These are phyloP conservation scores for Cardamine resedifolia DNA, from an alignment of 345 rosid genomes.

Conservation along the genomic window DNA sequence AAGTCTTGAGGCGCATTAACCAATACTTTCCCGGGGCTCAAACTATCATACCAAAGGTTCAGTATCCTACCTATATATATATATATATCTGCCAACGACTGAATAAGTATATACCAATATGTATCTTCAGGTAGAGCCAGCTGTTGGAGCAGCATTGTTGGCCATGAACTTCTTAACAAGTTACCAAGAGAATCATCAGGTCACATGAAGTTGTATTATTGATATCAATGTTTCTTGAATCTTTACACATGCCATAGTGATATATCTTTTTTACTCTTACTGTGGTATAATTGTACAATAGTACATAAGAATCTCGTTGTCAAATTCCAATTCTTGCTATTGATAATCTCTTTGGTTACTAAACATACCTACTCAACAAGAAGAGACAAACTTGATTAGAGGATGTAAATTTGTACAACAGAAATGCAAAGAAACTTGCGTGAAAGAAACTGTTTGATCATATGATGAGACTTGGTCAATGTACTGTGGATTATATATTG, in stretches of 20 bases:
- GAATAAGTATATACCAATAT: conserved; percentile 10
- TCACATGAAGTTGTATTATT: neutral
- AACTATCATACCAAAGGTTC: conserved; percentile 56
- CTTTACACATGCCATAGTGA: conserved; percentile 21
- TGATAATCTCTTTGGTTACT: conserved; percentile 11
- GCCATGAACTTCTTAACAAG: conserved; percentile 48
- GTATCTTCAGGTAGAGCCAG: conserved; percentile 57
- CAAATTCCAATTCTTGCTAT: conserved; percentile 14
- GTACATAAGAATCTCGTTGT: conserved; percentile 8
- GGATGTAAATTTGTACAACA: conserved; percentile 9
- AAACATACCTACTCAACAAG: conserved; percentile 20
- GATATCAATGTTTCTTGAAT: neutral
- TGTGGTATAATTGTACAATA: conserved; percentile 24
- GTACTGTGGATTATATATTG: too few relatives aligned
- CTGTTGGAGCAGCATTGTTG: conserved; percentile 59
- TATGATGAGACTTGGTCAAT: neutral
- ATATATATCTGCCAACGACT: neutral
- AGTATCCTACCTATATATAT: too few relatives aligned
- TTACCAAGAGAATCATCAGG: conserved; percentile 17
- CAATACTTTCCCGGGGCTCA: conserved; percentile 45
- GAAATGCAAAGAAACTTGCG: conserved; percentile 10
- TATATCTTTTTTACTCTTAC: neutral
- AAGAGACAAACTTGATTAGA: neutral
- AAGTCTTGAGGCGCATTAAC: conserved; percentile 50
- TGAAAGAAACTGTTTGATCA: neutral